phyloP scores from a whole-genome alignment of 2,329 filamentous ascomycete genomes.

The Knufia petricola region DNA sequence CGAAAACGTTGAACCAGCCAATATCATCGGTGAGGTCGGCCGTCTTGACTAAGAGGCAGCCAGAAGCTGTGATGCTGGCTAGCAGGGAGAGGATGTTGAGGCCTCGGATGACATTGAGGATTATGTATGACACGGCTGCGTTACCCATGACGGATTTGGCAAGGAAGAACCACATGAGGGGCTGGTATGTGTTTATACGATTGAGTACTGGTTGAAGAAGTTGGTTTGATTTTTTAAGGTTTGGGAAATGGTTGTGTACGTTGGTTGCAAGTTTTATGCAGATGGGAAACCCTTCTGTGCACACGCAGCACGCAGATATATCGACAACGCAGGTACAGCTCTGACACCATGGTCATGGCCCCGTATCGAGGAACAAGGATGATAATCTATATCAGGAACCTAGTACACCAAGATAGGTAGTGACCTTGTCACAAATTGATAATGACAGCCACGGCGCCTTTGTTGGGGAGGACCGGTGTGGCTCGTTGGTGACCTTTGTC shows the following conservation, averaged over 20 bases:
- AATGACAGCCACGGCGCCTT: neutral
- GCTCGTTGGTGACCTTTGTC: neutral
- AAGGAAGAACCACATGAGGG: neutral
- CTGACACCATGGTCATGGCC: neutral
- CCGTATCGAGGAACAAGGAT: neutral
- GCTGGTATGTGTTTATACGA: neutral
- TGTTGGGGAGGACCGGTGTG: neutral
- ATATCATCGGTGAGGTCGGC: conserved; percentile 4
- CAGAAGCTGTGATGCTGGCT: conserved; percentile 5
- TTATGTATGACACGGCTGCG: neutral
- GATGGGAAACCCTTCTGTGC: neutral
- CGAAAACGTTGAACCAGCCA: conserved; percentile 1
- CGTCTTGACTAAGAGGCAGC: conserved; percentile 4
- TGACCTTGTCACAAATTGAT: neutral
- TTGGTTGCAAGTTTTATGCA: neutral
- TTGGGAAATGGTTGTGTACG: neutral
- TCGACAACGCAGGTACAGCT: neutral
- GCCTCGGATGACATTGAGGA: conserved; percentile 7
- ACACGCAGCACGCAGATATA: neutral
- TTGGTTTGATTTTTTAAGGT: neutral
- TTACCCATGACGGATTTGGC: conserved; percentile 8
- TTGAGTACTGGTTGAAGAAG: neutral
- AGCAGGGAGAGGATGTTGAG: conserved; percentile 6
- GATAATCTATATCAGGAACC: neutral
- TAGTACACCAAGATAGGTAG: neutral